Evolutionary conservation across 768 basidiomycete genomes (phyloP).

Genomic region (Lactarius sanguifluus): DNA sequence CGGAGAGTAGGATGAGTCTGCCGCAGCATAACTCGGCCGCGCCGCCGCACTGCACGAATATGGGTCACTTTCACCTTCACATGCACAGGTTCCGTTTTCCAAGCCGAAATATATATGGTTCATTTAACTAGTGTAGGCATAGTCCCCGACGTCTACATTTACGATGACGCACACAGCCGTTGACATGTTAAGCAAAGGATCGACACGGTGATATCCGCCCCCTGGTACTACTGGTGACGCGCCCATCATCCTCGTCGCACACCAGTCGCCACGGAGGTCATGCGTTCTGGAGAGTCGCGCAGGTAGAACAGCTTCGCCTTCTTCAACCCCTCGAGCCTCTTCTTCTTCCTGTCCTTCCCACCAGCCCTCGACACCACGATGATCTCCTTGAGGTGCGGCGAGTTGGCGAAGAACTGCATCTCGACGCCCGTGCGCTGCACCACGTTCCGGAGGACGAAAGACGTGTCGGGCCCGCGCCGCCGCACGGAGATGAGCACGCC

Average conservation of each 20-base stretch:
- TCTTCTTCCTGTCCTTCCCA: slow-evolving; percentile 16
- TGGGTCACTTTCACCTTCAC: neutral
- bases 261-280: slow-evolving; percentile 68
- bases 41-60: neutral
- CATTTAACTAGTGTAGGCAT: neutral
- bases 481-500: slow-evolving; percentile 86
- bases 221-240: neutral
- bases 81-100: neutral
- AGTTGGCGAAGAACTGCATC: slow-evolving; percentile 85
- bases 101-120: neutral
- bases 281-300: slow-evolving; percentile 80
- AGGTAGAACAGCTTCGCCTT: slow-evolving; percentile 84
- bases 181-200: neutral
- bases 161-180: neutral
- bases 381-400: slow-evolving; percentile 86
- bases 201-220: neutral
- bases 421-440: slow-evolving; percentile 91
- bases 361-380: slow-evolving; percentile 51
- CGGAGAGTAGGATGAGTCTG: neutral
- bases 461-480: slow-evolving; percentile 81
- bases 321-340: slow-evolving; percentile 51
- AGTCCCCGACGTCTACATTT: neutral
- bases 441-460: slow-evolving; percentile 87
- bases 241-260: slow-evolving; percentile 32
- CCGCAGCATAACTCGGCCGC: neutral